These are phyloP conservation scores for Yarrowia alimentaria DNA, from an alignment of 805 yeast species.

Conservation along the genomic window DNA sequence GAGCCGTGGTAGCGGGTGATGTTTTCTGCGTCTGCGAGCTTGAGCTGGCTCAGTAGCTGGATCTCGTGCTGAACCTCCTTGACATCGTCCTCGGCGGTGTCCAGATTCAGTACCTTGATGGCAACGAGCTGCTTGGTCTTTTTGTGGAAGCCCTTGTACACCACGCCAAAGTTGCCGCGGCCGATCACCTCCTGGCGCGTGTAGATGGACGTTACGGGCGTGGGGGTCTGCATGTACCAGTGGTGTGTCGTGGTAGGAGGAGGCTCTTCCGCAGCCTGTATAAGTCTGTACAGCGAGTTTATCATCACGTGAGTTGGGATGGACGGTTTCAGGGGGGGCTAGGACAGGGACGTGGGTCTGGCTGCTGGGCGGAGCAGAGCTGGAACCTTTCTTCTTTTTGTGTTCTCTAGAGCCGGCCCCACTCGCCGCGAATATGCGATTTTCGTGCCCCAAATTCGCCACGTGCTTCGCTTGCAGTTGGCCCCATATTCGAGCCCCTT, in stretches of 20 bases:
- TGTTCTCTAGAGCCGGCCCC: too few species aligned
- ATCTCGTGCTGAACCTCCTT: conserved; percentile 92
- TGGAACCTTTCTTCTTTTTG: too few species aligned
- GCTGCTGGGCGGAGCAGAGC: too few species aligned
- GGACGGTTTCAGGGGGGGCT: not conserved
- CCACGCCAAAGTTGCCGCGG: conserved; percentile 95
- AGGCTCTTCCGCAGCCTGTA: not conserved
- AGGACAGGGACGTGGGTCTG: too few species aligned
- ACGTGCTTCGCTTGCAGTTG: too few species aligned
- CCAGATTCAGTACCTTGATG: conserved; percentile 86
- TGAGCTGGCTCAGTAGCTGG: conserved; percentile 76
- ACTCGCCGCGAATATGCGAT: too few species aligned
- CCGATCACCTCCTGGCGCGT: conserved; percentile 90
- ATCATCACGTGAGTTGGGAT: conserved; percentile 23
- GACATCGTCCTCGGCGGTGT: conserved; percentile 91
- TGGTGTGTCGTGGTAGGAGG: conserved; percentile 15
- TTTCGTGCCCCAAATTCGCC: not conserved
- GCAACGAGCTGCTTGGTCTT: conserved; percentile 79
- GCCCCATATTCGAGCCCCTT: too few species aligned
- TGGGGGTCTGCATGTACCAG: conserved; percentile 19
- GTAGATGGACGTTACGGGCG: conserved; percentile 46
- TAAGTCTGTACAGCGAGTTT: conserved; percentile 22
- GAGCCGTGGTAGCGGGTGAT: conserved; percentile 92
- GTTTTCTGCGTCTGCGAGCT: conserved; percentile 69
- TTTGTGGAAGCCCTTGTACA: conserved; percentile 68